Percentiles rank a stretch among this genome's conserved stretches.
Evolutionary conservation across 352 stramenopile genomes (phyloP).

Genomic region (Phytophthora boehmeriae): DNA sequence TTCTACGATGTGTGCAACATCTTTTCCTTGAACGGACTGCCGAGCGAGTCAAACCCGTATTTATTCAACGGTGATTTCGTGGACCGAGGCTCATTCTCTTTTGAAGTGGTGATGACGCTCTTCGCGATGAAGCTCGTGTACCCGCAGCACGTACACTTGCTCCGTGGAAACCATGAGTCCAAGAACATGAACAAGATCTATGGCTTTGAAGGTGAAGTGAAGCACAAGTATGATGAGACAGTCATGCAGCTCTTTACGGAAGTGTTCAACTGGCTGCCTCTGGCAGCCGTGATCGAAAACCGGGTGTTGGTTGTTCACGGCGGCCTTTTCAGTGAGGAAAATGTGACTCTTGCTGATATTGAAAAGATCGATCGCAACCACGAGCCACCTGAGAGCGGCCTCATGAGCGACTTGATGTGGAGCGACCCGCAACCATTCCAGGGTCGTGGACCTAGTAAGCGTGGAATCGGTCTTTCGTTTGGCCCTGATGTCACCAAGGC

Average conservation of each 20-base stretch:
- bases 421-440: conserved; percentile 97
- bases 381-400: conserved; percentile 94
- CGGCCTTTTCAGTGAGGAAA: conserved; percentile 95
- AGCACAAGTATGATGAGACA: conserved; percentile 99
- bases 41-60: conserved; percentile 96
- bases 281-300: conserved; percentile 94
- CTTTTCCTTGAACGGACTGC: conserved; percentile 98
- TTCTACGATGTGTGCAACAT: conserved; percentile 99
- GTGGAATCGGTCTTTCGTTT: conserved; percentile 97
- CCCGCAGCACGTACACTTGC: conserved; percentile 93
- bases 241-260: conserved; percentile 99
- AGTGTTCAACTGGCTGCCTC: conserved; percentile 97
- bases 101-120: conserved; percentile 98
- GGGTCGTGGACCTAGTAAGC: conserved; percentile 95
- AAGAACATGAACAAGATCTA: conserved; percentile 99
- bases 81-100: conserved; percentile 98
- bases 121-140: conserved; percentile 97
- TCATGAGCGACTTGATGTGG: conserved; percentile 94
- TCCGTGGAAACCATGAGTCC: conserved; percentile 98
- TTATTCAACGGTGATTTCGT: conserved; percentile 99
- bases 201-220: conserved; percentile 99
- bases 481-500: conserved; percentile 97
- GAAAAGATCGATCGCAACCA: conserved; percentile 95
- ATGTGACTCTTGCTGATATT: conserved; percentile 94
- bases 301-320: conserved; percentile 98